These are phyloP conservation scores for Miscanthus lutarioriparius DNA, from an alignment of 176 grass and related monocot species.

Conservation along the genomic window DNA sequence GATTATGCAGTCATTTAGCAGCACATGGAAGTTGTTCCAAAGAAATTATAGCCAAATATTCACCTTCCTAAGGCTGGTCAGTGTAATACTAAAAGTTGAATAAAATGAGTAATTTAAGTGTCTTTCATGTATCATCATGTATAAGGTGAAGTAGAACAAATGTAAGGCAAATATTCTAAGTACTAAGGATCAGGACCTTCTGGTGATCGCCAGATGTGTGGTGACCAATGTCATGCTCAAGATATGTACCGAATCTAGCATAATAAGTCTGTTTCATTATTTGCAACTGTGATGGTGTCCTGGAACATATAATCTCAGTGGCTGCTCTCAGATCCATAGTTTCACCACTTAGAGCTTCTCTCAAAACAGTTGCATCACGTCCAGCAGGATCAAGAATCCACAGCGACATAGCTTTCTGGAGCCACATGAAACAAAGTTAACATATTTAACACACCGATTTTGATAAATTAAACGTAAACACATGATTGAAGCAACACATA, in stretches of 20 bases:
- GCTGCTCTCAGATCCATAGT: slow-evolving; percentile 68
- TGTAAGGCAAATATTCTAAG: neutral
- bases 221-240: slow-evolving; percentile 76
- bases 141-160: slow-evolving; percentile 25
- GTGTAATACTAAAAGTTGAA: slow-evolving; percentile 11
- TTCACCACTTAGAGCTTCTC: slow-evolving; percentile 61
- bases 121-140: slow-evolving; percentile 1
- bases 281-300: slow-evolving; percentile 85
- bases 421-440: slow-evolving; percentile 31
- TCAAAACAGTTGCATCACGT: slow-evolving; percentile 85
- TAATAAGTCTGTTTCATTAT: slow-evolving; percentile 94
- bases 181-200: slow-evolving; percentile 59
- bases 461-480: slow-evolving; percentile 29
- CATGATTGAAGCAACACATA: neutral
- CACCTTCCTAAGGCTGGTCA: neutral
- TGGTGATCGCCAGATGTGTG: slow-evolving; percentile 77
- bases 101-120: slow-evolving; percentile 16
- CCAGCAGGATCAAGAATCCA: slow-evolving; percentile 98
- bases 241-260: slow-evolving; percentile 66
- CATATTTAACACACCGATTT: slow-evolving; percentile 14
- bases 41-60: slow-evolving; percentile 19
- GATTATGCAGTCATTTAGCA: neutral
- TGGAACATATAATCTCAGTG: slow-evolving; percentile 98
- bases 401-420: slow-evolving; percentile 80
- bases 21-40: neutral